These are phyloP conservation scores for Tetracladium setigerum DNA, from an alignment of 495 filamentous ascomycete species.

Conservation along the genomic window DNA sequence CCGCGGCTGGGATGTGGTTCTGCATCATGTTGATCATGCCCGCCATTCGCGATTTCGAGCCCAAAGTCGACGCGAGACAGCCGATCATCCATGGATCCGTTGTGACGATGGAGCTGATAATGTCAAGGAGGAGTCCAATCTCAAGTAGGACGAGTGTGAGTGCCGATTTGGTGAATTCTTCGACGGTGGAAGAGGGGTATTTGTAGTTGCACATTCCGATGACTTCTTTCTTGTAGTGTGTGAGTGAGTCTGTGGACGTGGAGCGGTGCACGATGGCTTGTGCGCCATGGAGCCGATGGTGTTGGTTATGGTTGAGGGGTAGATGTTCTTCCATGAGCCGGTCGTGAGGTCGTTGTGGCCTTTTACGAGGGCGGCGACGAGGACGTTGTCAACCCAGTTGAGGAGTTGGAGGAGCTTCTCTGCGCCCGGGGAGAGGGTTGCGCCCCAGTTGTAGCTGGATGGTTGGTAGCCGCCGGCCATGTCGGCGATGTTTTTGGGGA, in stretches of 20 bases:
- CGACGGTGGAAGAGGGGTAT: slow-evolving; percentile 13
- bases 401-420: slow-evolving; percentile 21
- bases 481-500: slow-evolving; percentile 20
- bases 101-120: slow-evolving; percentile 42
- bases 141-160: slow-evolving; percentile 40
- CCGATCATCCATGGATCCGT: slow-evolving; percentile 35
- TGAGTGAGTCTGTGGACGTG: slow-evolving; percentile 27
- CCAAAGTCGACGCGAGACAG: slow-evolving; percentile 25
- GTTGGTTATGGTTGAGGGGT: slow-evolving; percentile 28
- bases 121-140: slow-evolving; percentile 46
- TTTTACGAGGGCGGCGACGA: slow-evolving; percentile 25
- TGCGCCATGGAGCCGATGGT: slow-evolving; percentile 28
- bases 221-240: slow-evolving; percentile 26
- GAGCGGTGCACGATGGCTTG: slow-evolving; percentile 29
- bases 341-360: slow-evolving; percentile 21
- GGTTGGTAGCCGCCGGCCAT: slow-evolving; percentile 32
- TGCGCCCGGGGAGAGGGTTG: slow-evolving; percentile 21
- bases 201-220: slow-evolving; percentile 24
- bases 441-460: slow-evolving; percentile 27
- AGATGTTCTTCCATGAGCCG: slow-evolving; percentile 26
- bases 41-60: slow-evolving; percentile 29
- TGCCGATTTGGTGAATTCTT: slow-evolving; percentile 24
- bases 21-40: slow-evolving; percentile 38
- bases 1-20: slow-evolving; percentile 26
- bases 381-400: slow-evolving; percentile 27